phyloP scores from a whole-genome alignment of 2,329 filamentous ascomycete species.

The Orbilia ellipsospora region DNA sequence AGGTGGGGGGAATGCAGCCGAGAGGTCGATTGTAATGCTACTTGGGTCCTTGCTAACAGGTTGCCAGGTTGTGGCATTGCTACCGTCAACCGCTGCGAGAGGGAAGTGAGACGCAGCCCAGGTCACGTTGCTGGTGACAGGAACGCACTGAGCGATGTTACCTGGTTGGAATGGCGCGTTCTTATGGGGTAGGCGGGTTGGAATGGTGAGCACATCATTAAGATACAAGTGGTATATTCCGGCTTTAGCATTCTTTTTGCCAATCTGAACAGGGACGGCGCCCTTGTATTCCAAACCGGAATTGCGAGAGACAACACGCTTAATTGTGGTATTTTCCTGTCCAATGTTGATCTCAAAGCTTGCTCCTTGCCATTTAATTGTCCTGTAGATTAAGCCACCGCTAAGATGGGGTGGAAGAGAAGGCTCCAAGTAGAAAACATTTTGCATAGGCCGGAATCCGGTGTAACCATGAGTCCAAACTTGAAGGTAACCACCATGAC shows the following conservation, averaged over 20 bases:
- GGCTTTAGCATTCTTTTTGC: conserved; percentile 62
- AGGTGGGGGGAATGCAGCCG: conserved; percentile 66
- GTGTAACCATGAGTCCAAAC: conserved; percentile 76
- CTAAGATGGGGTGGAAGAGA: conserved; percentile 73
- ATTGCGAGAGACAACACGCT: conserved; percentile 63
- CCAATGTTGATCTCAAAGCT: conserved; percentile 57
- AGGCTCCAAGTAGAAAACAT: conserved; percentile 72
- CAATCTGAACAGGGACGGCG: conserved; percentile 66
- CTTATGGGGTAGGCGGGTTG: conserved; percentile 70
- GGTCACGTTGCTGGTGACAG: conserved; percentile 65
- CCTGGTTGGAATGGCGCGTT: conserved; percentile 67
- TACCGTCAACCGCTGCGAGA: conserved; percentile 74
- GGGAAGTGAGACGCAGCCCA: conserved; percentile 76
- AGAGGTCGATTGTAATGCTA: conserved; percentile 71
- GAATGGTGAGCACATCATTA: conserved; percentile 68
- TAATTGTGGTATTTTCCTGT: conserved; percentile 69
- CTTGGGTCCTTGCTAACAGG: conserved; percentile 68
- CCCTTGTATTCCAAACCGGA: conserved; percentile 45
- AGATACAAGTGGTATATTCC: conserved; percentile 65
- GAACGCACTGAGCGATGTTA: conserved; percentile 74
- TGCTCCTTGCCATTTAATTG: conserved; percentile 59
- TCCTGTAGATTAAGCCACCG: conserved; percentile 57
- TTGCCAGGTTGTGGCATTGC: conserved; percentile 75
- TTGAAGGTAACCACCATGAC: conserved; percentile 76
- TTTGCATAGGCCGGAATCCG: conserved; percentile 71